These are phyloP conservation scores for Skeletonema tropicum DNA, from an alignment of 108 stramenopile species.

Conservation along the genomic window DNA sequence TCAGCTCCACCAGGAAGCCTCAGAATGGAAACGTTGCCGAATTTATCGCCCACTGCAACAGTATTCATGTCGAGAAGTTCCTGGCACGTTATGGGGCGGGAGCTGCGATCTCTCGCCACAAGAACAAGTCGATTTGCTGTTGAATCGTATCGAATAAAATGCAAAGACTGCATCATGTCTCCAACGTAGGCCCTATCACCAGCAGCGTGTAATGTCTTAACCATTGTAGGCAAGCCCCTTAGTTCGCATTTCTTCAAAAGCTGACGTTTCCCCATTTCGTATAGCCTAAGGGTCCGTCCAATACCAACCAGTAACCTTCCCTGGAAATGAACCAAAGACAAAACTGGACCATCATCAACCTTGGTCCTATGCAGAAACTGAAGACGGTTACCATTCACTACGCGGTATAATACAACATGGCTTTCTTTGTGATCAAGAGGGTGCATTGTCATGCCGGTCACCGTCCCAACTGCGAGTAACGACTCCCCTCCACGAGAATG, in stretches of 20 bases:
- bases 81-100: slow-evolving; percentile 85
- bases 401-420: slow-evolving; percentile 85
- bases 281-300: slow-evolving; percentile 87
- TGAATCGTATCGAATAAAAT: slow-evolving; percentile 91
- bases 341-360: slow-evolving; percentile 93
- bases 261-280: slow-evolving; percentile 97
- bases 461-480: slow-evolving; percentile 94
- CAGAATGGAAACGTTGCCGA: slow-evolving; percentile 94
- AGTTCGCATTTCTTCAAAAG: slow-evolving; percentile 96
- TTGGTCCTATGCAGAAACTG: slow-evolving; percentile 91
- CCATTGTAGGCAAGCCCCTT: slow-evolving; percentile 84
- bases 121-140: slow-evolving; percentile 84
- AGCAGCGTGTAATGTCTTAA: slow-evolving; percentile 85
- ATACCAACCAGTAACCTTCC: slow-evolving; percentile 69
- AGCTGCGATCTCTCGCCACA: slow-evolving; percentile 90
- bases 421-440: slow-evolving; percentile 71
- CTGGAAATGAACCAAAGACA: slow-evolving; percentile 92
- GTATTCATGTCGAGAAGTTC: slow-evolving; percentile 97
- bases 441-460: slow-evolving; percentile 87
- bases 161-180: slow-evolving; percentile 91
- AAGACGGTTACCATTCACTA: slow-evolving; percentile 86
- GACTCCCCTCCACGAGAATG: slow-evolving; percentile 93
- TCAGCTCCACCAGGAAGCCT: slow-evolving; percentile 85
- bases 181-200: slow-evolving; percentile 91
- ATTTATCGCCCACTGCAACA: slow-evolving; percentile 95